These are phyloP conservation scores for Pseudognaphalium luteoalbum DNA, from an alignment of 129 eudicot genomes.

Conservation along the genomic window DNA sequence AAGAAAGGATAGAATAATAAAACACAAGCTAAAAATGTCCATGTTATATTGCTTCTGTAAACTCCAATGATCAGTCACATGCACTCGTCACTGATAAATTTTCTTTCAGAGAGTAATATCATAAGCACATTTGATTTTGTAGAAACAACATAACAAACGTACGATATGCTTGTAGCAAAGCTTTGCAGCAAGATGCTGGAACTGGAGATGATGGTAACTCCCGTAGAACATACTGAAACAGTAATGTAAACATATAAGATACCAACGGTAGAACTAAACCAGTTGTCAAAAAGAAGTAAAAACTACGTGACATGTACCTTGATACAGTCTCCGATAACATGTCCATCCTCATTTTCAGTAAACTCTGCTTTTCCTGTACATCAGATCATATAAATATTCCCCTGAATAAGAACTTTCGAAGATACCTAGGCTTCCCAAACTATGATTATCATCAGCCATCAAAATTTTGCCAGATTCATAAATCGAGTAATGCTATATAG, in stretches of 20 bases:
- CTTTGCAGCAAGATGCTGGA: constrained; percentile 99
- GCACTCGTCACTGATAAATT: neutral
- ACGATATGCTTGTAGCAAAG: constrained; percentile 93
- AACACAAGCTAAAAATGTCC: constrained; percentile 7
- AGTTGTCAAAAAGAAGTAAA: neutral
- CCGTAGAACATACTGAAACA: constrained; percentile 74
- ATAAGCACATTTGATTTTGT: neutral
- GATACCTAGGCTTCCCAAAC: constrained; percentile 1
- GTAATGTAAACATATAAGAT: neutral
- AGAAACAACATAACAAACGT: constrained; percentile 35
- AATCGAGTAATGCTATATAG: too few relatives aligned
- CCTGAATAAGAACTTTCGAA: constrained; percentile 7
- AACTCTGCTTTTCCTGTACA: constrained; percentile 77
- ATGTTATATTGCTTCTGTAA: constrained; percentile 5
- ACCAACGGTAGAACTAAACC: neutral
- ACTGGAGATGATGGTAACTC: constrained; percentile 99
- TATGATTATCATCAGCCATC: constrained; percentile 14
- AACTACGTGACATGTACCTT: constrained; percentile 45
- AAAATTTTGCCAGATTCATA: neutral
- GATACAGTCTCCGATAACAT: constrained; percentile 90
- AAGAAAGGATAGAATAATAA: neutral
- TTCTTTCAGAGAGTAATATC: neutral
- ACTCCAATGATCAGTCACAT: neutral
- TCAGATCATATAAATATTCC: constrained; percentile 13
- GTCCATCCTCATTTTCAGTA: constrained; percentile 80